Conservation (phyloP, 352 stramenopile genomes). For the Pythium phragmiticola region DNA sequence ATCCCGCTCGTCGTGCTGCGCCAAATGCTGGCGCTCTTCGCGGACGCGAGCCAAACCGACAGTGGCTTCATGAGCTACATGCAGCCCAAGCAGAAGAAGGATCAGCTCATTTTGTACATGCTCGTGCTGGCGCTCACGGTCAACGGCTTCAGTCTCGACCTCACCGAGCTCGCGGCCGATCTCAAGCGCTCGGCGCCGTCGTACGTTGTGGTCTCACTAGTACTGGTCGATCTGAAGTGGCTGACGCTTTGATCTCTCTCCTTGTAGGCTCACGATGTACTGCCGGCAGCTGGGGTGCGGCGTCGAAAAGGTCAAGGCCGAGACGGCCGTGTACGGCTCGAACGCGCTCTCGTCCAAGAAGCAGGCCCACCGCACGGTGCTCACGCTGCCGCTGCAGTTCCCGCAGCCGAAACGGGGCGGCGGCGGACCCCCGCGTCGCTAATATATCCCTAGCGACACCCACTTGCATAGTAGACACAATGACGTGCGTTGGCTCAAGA, state of each 20-base stretch:
- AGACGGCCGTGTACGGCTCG: slow-evolving; percentile 54
- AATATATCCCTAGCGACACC: not conserved
- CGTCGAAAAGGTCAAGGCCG: slow-evolving; percentile 69
- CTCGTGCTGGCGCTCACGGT: slow-evolving; percentile 73
- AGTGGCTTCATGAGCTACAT: slow-evolving; percentile 65
- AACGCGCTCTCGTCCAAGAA: slow-evolving; percentile 66
- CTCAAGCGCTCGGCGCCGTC: slow-evolving; percentile 58
- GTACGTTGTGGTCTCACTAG: slow-evolving; percentile 28
- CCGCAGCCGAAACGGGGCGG: slow-evolving; percentile 62
- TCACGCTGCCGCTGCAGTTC: slow-evolving; percentile 79
- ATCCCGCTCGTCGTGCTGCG: slow-evolving; percentile 72
- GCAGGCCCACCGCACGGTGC: slow-evolving; percentile 58
- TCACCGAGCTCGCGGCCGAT: slow-evolving; percentile 64
- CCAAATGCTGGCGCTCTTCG: slow-evolving; percentile 70
- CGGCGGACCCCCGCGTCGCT: slow-evolving; percentile 46
- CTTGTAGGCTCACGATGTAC: slow-evolving; percentile 47
- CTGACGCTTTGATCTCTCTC: not conserved
- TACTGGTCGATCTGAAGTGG: not conserved
- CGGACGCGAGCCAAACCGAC: slow-evolving; percentile 50
- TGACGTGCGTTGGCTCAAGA: not conserved
- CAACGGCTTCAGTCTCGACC: slow-evolving; percentile 72
- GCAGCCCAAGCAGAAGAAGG: slow-evolving; percentile 76
- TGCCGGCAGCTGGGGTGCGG: slow-evolving; percentile 70
- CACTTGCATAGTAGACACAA: not conserved
- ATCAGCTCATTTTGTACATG: slow-evolving; percentile 80